Evolutionary conservation across 441 rosid genomes (phyloP), one percentile per base, ranked within the genome.

Genomic region (Aquilaria agallochum): DNA sequence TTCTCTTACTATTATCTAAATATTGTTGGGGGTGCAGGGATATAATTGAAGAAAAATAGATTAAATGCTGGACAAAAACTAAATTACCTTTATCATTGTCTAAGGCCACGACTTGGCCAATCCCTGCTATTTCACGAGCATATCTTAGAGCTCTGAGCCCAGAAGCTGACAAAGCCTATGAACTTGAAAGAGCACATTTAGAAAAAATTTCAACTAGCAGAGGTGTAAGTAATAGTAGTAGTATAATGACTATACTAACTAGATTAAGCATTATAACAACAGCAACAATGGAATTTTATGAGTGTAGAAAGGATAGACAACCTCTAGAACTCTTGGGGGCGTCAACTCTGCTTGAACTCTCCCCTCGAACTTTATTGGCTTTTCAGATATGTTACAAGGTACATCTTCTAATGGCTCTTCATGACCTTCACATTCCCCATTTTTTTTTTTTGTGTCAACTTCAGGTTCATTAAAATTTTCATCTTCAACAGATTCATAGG

Each of bases 281-380:
- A 52, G n/a, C 10, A 56, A 58, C 49, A 62, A 55, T 31, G 45
- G 5, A 40, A 40, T 5, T 4, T 40, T 7, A 10, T 40, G 1
- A 40, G 45, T 4, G 9, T 4, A 5, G 9, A 40, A 40, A 40
- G 45, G 9, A 62, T 44, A 27, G 59, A 60, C 53, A 56, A 95
- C 99, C 98, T 95, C 98, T 49, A 95, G 94, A 59, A 92, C 97
- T 77, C 80, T 85, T 54, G 93, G 88, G 46, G 93, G 92, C 80
- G 86, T 89, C 70, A 88, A 85, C 76, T 83, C 87, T 68, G 75
- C 71, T 32, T 63, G 73, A 74, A 63, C 72, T 69, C 84, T 70
- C 62, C 72, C 81, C 62, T 81, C 86, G 20, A 42, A 51, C 81
- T 82, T 81, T 56, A 63, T 34, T 12, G 79, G 65, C 71, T 77